phyloP scores from a whole-genome alignment of 2,329 filamentous ascomycete genomes.

The Diaporthe helianthi region DNA sequence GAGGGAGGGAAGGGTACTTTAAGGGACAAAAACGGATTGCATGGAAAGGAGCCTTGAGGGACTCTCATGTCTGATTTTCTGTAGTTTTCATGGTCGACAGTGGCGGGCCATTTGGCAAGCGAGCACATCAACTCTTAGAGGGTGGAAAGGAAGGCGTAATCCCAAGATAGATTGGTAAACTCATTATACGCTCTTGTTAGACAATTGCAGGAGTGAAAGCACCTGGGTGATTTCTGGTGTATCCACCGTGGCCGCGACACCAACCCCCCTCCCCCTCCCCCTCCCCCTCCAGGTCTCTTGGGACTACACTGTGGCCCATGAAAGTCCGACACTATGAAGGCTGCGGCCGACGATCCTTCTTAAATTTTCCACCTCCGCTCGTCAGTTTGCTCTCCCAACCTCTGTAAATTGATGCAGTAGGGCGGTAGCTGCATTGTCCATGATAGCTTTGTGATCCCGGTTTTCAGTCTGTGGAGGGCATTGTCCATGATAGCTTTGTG shows the following conservation, averaged over 20 bases:
- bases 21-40: conserved; percentile 25
- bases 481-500: background rate
- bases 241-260: no score
- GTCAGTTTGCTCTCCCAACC: background rate
- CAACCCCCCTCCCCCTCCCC: no score
- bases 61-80: conserved; percentile 25
- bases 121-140: conserved; percentile 20
- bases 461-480: no score
- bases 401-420: background rate
- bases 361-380: background rate
- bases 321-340: background rate
- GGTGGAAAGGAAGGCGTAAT: conserved; percentile 30
- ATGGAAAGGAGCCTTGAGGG: conserved; percentile 26
- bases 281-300: no score
- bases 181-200: conserved; percentile 16
- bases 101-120: conserved; percentile 19
- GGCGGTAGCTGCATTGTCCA: no score
- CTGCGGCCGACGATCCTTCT: background rate
- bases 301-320: background rate
- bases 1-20: conserved; percentile 2
- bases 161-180: conserved; percentile 35
- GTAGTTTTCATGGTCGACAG: conserved; percentile 7
- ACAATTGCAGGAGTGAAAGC: background rate
- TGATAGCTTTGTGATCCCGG: background rate
- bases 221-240: no score